Evolutionary conservation across 345 rosid genomes (phyloP), one percentile per base, ranked within the genome.

Genomic region (Salix caprea): DNA sequence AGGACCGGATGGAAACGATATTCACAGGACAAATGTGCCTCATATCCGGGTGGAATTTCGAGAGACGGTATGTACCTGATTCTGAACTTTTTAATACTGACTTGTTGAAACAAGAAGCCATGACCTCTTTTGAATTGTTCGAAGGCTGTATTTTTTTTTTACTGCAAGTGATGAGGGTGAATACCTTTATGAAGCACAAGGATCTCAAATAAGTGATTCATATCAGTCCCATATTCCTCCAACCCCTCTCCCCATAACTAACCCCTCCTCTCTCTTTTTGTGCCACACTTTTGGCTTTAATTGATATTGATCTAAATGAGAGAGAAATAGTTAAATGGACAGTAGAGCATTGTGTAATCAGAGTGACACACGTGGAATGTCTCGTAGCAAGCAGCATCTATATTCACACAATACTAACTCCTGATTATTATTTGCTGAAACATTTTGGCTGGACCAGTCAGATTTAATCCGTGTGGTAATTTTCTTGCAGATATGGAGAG

Each of bases 21-120:
- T 96, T 83, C 98, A 72, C 69, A 94, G 54, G 81, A 96, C 99
- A 70, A 96, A 96, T 70, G 98, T 96, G 75, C 98, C 99, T 77
- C 98, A 94, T 84, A 96, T 96, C 79, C 89, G 99, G 58, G 76
- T 96, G 76, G 96, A 96, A 83, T 96, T 96, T 75, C 94, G 98
- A 24, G 93, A 94, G 61, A 90, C 89, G 86, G 99, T 96, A 88
- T 1, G 80, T 21, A 36, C 71, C 69, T 32, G 42, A 4, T 4
- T 65, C 72, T 6, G 6, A 65, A 50, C 14, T 2, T 46, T 58
- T 44, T 11, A 36, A 24, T 24, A 68, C 13, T 73, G n/a, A 32
- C 36, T 67, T 68, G 4, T n/a, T 69, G n/a, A 26, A 24, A 60
- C 68, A 65, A 65, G 39, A 65, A 65, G 68, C 12, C 11, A 16